Percentiles rank a stretch among this genome's conserved stretches.
Conservation (phyloP, 176 grass and related monocot genomes). For the Phragmites australis region DNA sequence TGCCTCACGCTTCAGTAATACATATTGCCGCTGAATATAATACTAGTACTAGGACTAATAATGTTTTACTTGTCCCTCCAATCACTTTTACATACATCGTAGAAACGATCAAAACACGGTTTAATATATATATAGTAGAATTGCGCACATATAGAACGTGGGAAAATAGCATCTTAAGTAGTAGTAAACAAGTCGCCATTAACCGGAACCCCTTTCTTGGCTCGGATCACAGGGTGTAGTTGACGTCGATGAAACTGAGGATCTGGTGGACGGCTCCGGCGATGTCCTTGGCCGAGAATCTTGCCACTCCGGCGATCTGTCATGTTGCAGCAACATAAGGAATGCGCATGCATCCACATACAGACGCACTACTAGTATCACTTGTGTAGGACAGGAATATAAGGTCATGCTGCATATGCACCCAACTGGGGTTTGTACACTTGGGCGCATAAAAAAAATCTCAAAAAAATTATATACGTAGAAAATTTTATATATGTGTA, state of each 20-base stretch:
- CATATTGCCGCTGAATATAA: background rate
- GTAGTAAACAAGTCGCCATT: slow-evolving; percentile 1
- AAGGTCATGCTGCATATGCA: too few relatives aligned
- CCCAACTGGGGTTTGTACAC: too few relatives aligned
- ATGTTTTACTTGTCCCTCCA: slow-evolving; percentile 4
- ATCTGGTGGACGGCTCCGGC: slow-evolving; percentile 90
- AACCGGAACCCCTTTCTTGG: background rate
- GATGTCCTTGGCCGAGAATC: slow-evolving; percentile 84
- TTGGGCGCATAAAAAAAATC: too few relatives aligned
- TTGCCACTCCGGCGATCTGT: slow-evolving; percentile 67
- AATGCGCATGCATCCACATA: background rate
- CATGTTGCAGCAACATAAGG: background rate
- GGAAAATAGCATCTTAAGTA: slow-evolving; percentile 5
- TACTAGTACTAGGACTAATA: background rate
- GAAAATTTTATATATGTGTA: too few relatives aligned
- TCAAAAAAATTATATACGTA: too few relatives aligned
- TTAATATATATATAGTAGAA: background rate
- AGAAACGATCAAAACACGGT: background rate
- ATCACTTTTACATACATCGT: slow-evolving; percentile 29
- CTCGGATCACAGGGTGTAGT: slow-evolving; percentile 43
- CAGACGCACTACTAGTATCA: background rate
- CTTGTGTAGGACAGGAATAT: too few relatives aligned
- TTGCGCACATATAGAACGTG: slow-evolving; percentile 16
- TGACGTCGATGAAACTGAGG: slow-evolving; percentile 87
- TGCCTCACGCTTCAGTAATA: background rate